These are phyloP conservation scores for Pseudopyrenochaeta lycopersici DNA, from an alignment of 2,329 filamentous ascomycete genomes.

Conservation along the genomic window DNA sequence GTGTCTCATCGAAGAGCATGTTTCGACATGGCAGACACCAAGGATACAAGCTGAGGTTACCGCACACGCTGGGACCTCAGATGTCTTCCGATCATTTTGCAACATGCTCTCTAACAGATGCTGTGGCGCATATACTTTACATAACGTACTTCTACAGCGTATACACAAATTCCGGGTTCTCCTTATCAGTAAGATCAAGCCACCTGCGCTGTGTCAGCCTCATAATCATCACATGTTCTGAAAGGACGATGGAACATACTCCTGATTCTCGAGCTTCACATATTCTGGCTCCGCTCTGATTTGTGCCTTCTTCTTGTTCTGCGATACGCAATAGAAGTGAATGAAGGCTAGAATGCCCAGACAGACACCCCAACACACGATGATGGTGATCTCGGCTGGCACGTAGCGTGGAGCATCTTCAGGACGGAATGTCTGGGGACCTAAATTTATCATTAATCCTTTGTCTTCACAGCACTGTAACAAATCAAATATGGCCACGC, in stretches of 20 bases:
- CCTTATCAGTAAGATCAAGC: constrained; percentile 71
- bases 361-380: constrained; percentile 66
- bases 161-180: constrained; percentile 72
- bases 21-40: too few relatives aligned
- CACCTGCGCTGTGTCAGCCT: constrained; percentile 35
- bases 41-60: too few relatives aligned
- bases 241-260: constrained; percentile 53
- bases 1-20: too few relatives aligned
- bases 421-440: constrained; percentile 48
- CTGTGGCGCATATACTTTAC: too few relatives aligned
- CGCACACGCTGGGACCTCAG: too few relatives aligned
- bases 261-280: constrained; percentile 70
- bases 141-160: constrained; percentile 49
- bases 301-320: constrained; percentile 68
- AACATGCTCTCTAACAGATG: too few relatives aligned
- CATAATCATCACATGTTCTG: neutral
- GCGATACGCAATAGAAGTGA: constrained; percentile 66
- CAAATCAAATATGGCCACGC: neutral
- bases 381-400: constrained; percentile 70
- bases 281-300: constrained; percentile 65
- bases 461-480: too few relatives aligned
- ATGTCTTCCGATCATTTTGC: too few relatives aligned
- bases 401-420: constrained; percentile 61
- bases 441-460: constrained; percentile 38
- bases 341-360: constrained; percentile 68